Percentiles rank a stretch among this genome's conserved stretches.
These are phyloP conservation scores for Beauveria asiatica DNA, from an alignment of 2,329 filamentous ascomycete species.

Conservation along the genomic window DNA sequence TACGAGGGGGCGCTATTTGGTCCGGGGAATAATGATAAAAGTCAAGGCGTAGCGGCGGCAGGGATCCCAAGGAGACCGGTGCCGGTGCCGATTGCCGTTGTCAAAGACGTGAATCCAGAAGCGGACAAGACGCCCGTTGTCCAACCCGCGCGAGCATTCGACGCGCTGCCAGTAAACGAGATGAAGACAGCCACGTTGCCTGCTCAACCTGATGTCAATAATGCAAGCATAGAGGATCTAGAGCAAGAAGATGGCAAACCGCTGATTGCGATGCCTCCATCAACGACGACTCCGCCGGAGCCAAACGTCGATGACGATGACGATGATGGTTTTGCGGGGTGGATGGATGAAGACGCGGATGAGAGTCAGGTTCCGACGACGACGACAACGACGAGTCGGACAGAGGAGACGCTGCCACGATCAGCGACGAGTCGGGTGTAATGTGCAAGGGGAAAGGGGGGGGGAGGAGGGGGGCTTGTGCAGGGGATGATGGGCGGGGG, in stretches of 20 bases:
- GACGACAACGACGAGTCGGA: background rate
- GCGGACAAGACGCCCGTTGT: background rate
- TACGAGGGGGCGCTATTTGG: background rate
- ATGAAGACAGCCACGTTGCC: background rate
- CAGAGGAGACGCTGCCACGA: background rate
- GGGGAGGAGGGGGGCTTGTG: background rate
- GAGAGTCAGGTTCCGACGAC: conserved; percentile 13
- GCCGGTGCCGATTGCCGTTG: background rate
- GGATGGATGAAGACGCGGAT: conserved; percentile 18
- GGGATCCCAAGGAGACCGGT: conserved; percentile 1
- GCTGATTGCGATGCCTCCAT: conserved; percentile 12
- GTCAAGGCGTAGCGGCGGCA: background rate
- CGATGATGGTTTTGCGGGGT: conserved; percentile 21
- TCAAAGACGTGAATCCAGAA: background rate
- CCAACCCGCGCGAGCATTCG: background rate
- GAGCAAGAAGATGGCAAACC: background rate
- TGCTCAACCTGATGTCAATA: background rate
- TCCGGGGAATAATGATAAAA: background rate
- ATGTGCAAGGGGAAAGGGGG: background rate
- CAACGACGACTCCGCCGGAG: conserved; percentile 5
- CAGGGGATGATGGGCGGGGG: background rate
- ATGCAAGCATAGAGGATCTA: background rate
- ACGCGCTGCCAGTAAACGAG: background rate
- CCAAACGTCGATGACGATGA: conserved; percentile 16
- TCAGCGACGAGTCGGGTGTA: background rate